phyloP scores from a whole-genome alignment of 257 asterid genomes.

The Solanum chilense region DNA sequence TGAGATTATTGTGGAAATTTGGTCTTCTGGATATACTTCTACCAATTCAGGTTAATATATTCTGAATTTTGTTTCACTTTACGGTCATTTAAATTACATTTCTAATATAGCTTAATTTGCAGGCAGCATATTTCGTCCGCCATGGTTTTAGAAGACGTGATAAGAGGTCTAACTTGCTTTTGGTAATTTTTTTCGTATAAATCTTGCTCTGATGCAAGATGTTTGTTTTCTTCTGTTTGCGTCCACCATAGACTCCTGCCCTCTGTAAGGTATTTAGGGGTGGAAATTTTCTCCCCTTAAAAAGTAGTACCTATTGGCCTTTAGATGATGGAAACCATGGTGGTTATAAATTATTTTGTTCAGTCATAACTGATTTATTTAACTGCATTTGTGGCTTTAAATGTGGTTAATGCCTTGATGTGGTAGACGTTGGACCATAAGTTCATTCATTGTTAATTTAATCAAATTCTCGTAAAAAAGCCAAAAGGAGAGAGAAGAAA shows the following conservation, averaged over 20 bases:
- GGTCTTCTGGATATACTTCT: conserved; percentile 23
- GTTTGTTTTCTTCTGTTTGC: background rate
- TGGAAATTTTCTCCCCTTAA: background rate
- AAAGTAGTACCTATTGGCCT: background rate
- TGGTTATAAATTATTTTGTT: background rate
- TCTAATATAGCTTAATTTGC: background rate
- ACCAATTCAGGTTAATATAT: conserved; percentile 12
- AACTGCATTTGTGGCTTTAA: background rate
- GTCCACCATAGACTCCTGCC: background rate
- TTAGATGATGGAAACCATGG: background rate
- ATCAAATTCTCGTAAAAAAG: background rate
- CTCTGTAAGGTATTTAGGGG: background rate
- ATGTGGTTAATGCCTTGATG: background rate
- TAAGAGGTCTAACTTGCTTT: conserved; percentile 26
- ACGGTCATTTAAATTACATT: background rate
- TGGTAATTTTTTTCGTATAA: conserved; percentile 2
- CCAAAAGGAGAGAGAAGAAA: background rate
- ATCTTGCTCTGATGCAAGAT: background rate
- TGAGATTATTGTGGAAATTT: conserved; percentile 23
- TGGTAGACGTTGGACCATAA: background rate
- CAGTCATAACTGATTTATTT: background rate
- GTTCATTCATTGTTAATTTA: background rate
- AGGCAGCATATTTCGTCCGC: conserved; percentile 22
- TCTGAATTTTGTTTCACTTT: background rate
- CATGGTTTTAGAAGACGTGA: conserved; percentile 20